Evolutionary conservation across 805 yeast genomes (phyloP), one percentile per base, ranked within the genome.

Genomic region (Saturnispora hagleri): DNA sequence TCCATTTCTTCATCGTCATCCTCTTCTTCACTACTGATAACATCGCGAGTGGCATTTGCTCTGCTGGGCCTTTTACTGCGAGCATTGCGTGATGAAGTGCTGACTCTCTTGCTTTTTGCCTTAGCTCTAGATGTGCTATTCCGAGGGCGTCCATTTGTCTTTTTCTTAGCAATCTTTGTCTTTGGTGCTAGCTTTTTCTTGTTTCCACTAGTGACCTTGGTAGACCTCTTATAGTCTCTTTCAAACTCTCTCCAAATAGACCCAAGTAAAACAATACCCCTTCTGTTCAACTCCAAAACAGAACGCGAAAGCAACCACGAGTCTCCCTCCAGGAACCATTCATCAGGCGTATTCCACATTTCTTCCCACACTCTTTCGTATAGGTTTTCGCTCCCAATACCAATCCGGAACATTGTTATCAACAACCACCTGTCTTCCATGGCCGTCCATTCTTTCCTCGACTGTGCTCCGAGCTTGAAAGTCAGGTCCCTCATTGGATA

Each of bases 381-480:
- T 15, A 91, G 70, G 61, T 86, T 89, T 13, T 81, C 82, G 24
- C 83, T 73, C 58, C 88, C 96, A 34, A 90, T 66, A 0, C 99
- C 99, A 62, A 79, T 80, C 54, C 84, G 74, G 70, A 86, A 84
- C 62, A 89, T 69, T 71, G 86, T 90, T 15, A 89, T 79, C 53
- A 93, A 70, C 58, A 93, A 69, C 66, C 86, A 93, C 59, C 97
- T 74, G 67, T 93, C 99, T 64, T 93, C 97, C 55, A 86, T 96
- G 47, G 87, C 95, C 31, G 87, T 80, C 67, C 81, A 93, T 2
- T 84, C 77, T 60, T 83, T 80, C 63, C 81, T 79, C 38, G 77
- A 72, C 8, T 85, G 73, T 2, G 85, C 76, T 3, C 81, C 95
- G 56, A 75, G 77, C 56, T 80, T 80, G 53, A 91, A 74, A 18